Percentiles rank a stretch among this genome's conserved stretches.
These are phyloP conservation scores for Syzygium malaccense DNA, from an alignment of 441 rosid genomes.

Conservation along the genomic window DNA sequence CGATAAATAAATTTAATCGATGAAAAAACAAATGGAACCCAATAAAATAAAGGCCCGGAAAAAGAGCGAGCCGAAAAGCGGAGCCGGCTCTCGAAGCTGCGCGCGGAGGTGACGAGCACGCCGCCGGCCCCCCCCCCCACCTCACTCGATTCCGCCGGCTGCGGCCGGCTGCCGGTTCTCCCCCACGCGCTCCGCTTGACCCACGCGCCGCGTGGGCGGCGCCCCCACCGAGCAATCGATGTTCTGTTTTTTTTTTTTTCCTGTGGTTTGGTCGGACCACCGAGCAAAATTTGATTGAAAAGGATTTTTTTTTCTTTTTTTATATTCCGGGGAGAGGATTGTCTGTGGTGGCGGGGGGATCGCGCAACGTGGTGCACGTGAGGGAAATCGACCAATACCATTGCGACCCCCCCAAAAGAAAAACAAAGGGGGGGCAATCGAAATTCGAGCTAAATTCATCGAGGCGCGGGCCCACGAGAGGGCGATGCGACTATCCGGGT, in stretches of 20 bases:
- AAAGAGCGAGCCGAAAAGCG: background rate
- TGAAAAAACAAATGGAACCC: background rate
- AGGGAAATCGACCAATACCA: background rate
- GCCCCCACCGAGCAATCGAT: background rate
- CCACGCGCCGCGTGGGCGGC: background rate
- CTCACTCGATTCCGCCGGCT: background rate
- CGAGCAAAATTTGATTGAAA: background rate
- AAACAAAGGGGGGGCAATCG: fast-evolving
- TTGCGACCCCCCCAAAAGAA: background rate
- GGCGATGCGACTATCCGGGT: background rate
- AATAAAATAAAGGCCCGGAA: background rate
- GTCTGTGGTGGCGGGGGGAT: background rate
- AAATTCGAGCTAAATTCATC: background rate
- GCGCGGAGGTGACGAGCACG: background rate
- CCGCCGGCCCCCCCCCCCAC: background rate
- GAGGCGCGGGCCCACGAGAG: fast-evolving
- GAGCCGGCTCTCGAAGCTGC: background rate
- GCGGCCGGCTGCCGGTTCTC: background rate
- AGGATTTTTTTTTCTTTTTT: too few species aligned
- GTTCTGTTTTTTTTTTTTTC: too few species aligned
- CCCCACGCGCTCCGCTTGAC: background rate
- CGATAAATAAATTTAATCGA: background rate
- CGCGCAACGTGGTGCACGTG: background rate
- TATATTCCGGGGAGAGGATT: background rate
- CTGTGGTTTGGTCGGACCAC: too few species aligned